Evolutionary conservation across 805 yeast species (phyloP).

Genomic region (Lipomyces yamanashiensis): DNA sequence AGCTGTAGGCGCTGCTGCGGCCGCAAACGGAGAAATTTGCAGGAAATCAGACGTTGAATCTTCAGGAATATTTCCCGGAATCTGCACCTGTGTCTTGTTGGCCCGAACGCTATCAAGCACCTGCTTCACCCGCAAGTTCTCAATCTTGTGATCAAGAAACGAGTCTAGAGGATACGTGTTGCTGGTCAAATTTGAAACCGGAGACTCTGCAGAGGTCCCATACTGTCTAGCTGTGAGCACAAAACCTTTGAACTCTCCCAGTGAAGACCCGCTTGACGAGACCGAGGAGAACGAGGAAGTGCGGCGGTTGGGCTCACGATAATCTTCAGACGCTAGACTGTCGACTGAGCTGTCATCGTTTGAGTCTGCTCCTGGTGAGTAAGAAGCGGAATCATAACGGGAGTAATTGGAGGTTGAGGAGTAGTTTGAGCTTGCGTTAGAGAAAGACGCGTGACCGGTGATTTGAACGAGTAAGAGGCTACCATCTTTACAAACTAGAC

Average conservation of each 20-base stretch:
- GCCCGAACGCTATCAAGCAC: slow-evolving; percentile 15
- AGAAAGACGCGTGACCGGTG: slow-evolving; percentile 26
- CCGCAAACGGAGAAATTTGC: slow-evolving; percentile 8
- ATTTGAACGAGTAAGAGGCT: slow-evolving; percentile 18
- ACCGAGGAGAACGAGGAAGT: background rate
- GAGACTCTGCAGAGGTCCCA: background rate
- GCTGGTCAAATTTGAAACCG: background rate
- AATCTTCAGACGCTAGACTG: slow-evolving; percentile 2
- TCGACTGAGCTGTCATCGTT: slow-evolving; percentile 15
- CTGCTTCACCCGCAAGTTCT: slow-evolving; percentile 30
- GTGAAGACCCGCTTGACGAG: background rate
- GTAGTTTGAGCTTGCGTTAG: background rate
- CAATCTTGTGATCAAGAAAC: slow-evolving; percentile 35
- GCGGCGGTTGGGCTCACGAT: background rate
- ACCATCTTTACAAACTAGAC: slow-evolving; percentile 18
- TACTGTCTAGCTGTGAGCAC: slow-evolving; percentile 35
- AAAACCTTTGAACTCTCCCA: slow-evolving; percentile 31
- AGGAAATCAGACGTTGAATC: background rate
- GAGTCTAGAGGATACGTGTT: slow-evolving; percentile 22
- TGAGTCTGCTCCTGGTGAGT: slow-evolving; percentile 16
- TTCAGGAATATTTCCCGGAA: background rate
- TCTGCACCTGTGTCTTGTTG: slow-evolving; percentile 7
- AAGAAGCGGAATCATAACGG: slow-evolving; percentile 3
- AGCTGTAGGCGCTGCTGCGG: slow-evolving; percentile 5
- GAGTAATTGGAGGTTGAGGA: background rate